Evolutionary conservation across 345 rosid species (phyloP), one percentile per base, ranked within the genome.

Genomic region (Pelargonium nanum): DNA sequence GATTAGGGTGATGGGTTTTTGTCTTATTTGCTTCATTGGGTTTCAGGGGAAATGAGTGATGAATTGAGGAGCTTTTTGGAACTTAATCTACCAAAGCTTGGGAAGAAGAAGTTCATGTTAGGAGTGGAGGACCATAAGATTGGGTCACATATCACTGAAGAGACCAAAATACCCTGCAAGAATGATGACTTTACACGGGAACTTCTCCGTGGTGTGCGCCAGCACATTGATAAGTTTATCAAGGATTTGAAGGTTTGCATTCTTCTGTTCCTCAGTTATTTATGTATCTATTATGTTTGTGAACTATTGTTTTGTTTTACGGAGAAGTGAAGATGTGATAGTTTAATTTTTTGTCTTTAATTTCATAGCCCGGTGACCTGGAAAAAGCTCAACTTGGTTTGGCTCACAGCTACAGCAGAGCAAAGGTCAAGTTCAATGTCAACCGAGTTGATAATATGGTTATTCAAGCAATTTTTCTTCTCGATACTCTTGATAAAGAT

Each of bases 301-400:
- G n/a, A n/a, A n/a, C n/a, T n/a, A n/a, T n/a, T n/a, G n/a, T n/a
- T n/a, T n/a, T n/a, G n/a, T n/a, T n/a, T n/a, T n/a, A n/a, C n/a
- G n/a, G n/a, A 40, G 45, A 44, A 40, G 20, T 26, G 21, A 45
- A 12, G 10, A 22, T 40, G 15, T 10, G 48, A 17, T 2, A 40
- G 15, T 40, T 40, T 10, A 12, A 6, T 40, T 40, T 40, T 1
- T 40, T 40, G 48, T 2, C 26, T 17, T 22, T 19, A 15, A 55
- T 52, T 52, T 24, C 17, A 62, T 77, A 89, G 97, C 80, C 96
- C 21, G 89, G 99, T 63, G 97, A 89, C 73, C 24, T 85, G 61
- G 97, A 89, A 63, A 89, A 87, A 77, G 88, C 95, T 15, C 99
- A 93, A 67, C 92, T 93, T 72, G 99, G 99, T 68, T 77, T 93